A percentile compares a stretch with the other conserved stretches of the same genome.
Conservation (phyloP, 2,329 filamentous ascomycete species). For the Aureobasidium musti region DNA sequence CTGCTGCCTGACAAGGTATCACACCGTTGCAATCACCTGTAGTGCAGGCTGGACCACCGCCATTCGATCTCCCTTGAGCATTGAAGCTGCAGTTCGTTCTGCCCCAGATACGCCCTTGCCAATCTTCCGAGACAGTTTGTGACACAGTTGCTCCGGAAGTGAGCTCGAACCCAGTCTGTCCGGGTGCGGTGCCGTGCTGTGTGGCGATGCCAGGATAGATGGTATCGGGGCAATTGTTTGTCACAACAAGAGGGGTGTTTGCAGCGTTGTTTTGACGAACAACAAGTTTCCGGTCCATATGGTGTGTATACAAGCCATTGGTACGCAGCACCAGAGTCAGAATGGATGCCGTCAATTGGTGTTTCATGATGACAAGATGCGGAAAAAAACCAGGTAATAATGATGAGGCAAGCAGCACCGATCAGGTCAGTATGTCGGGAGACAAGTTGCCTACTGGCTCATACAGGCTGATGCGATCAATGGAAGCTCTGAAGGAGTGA, state of each 20-base stretch:
- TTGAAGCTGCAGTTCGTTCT: slow-evolving; percentile 81
- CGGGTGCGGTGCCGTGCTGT: slow-evolving; percentile 68
- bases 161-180: slow-evolving; percentile 68
- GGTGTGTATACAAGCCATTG: slow-evolving; percentile 33
- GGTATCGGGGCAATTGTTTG: slow-evolving; percentile 69
- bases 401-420: not conserved
- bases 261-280: slow-evolving; percentile 35
- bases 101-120: slow-evolving; percentile 81
- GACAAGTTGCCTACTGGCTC: not conserved
- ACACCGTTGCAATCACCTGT: slow-evolving; percentile 76
- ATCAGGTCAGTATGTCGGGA: not conserved
- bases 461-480: not conserved
- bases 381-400: not conserved
- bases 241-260: slow-evolving; percentile 61
- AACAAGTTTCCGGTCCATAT: slow-evolving; percentile 39
- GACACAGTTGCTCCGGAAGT: slow-evolving; percentile 58
- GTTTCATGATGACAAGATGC: slow-evolving; percentile 8
- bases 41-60: slow-evolving; percentile 60
- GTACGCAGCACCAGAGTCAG: slow-evolving; percentile 2
- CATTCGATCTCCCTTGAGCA: slow-evolving; percentile 57
- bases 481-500: not conserved
- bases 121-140: slow-evolving; percentile 69
- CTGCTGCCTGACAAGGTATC: slow-evolving; percentile 68
- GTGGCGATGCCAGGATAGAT: slow-evolving; percentile 78
- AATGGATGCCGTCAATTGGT: not conserved